Conservation (phyloP, 164 flowering plant species). For the Nymphaea thermarum region DNA sequence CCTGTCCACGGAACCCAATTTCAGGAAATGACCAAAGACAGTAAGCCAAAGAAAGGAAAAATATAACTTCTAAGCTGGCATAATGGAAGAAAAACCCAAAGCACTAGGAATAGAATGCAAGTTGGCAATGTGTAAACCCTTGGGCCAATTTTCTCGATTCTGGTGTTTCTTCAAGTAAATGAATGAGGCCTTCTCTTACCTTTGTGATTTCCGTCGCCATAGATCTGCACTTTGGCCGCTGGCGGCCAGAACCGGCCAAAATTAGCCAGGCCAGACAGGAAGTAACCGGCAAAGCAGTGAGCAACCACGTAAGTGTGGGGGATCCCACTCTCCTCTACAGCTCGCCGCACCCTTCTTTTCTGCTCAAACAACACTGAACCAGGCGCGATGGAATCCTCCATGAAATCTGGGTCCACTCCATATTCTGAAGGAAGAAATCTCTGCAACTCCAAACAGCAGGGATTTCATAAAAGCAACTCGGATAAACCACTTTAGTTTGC, state of each 20-base stretch:
- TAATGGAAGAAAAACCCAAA: no score
- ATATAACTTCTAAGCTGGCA: no score
- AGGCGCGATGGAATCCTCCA: slow-evolving; percentile 19
- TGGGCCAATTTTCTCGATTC: no score
- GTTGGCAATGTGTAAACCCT: no score
- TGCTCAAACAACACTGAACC: slow-evolving; percentile 14
- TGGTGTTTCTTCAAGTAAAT: no score
- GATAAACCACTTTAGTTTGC: background rate
- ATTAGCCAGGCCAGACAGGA: slow-evolving; percentile 13
- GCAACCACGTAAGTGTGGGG: slow-evolving; percentile 19
- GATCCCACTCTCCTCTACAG: slow-evolving; percentile 16
- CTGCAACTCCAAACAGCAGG: slow-evolving; percentile 1
- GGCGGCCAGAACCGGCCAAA: slow-evolving; percentile 20
- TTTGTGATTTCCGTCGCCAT: slow-evolving; percentile 26
- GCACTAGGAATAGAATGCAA: no score
- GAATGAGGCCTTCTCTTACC: slow-evolving; percentile 12
- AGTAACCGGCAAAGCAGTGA: slow-evolving; percentile 15
- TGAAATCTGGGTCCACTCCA: slow-evolving; percentile 25
- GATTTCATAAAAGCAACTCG: background rate
- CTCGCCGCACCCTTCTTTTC: slow-evolving; percentile 15
- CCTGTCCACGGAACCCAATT: no score
- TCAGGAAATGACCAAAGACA: no score
- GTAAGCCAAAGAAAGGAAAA: no score
- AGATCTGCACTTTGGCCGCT: slow-evolving; percentile 14
- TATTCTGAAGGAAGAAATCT: slow-evolving; percentile 27